These are phyloP conservation scores for Micractinium conductrix DNA, from an alignment of 139 green algal genomes.

Conservation along the genomic window DNA sequence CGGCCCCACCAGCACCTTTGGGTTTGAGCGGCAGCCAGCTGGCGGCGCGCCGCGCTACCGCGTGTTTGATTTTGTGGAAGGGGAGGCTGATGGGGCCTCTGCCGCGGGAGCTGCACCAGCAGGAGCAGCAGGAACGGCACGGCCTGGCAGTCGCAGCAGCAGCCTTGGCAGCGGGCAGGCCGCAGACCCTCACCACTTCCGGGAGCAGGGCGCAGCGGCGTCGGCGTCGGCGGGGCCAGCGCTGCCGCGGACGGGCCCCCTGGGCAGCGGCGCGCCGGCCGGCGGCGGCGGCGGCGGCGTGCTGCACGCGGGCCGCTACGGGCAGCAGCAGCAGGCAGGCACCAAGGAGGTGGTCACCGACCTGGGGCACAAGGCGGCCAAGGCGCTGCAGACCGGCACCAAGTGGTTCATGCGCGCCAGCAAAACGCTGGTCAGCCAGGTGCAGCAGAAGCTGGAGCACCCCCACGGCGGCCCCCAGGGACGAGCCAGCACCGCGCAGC, in stretches of 20 bases:
- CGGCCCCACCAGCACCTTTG: neutral
- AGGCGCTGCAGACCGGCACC: conserved; percentile 35
- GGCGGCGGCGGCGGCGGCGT: neutral
- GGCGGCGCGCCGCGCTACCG: neutral
- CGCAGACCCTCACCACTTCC: too few relatives aligned
- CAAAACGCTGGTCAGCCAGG: conserved; percentile 44
- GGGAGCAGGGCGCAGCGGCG: too few relatives aligned
- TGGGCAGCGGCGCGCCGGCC: neutral
- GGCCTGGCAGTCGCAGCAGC: neutral
- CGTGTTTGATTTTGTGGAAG: conserved; percentile 26
- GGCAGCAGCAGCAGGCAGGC: neutral
- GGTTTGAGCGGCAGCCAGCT: neutral
- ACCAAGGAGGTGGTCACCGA: conserved; percentile 30
- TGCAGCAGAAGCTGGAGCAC: conserved; percentile 36
- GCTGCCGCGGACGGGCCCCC: neutral
- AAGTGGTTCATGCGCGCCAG: conserved; percentile 48
- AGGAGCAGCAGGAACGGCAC: neutral
- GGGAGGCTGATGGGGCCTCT: neutral
- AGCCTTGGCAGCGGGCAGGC: neutral
- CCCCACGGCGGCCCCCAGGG: too few relatives aligned
- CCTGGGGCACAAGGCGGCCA: conserved; percentile 33
- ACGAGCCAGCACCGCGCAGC: too few relatives aligned
- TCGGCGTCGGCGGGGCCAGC: neutral
- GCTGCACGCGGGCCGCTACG: neutral
- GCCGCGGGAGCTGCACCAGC: neutral